Base-by-base conservation (phyloP, 2,329 filamentous ascomycete genomes). In the Ambrosiella xylebori region DNA sequence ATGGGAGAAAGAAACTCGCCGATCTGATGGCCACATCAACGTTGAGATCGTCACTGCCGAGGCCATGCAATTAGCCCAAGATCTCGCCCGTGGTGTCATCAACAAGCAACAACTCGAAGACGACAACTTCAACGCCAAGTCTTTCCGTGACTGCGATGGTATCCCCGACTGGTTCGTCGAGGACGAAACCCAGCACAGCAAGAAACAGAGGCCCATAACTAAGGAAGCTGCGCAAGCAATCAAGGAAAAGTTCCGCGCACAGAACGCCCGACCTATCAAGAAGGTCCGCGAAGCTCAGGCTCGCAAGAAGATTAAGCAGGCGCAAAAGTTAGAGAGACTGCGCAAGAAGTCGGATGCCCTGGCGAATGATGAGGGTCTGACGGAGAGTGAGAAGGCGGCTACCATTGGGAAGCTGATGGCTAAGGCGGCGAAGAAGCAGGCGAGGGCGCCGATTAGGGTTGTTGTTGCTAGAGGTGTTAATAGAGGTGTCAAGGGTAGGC, bases 1-100 rank as follows among this genome's bases (percentile, higher is more conserved):
- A 60, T 88, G 85, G 85, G 83, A 87, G 64, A 75, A 81, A 61
- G 78, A 82, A 56, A 80, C 79, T 61, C 76, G 78, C 56, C 76
- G 74, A 62, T 75, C 80, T 58, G 79, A 86, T 64, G 84, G 83
- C 59, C 79, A 76, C 65, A 72, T 77, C 45, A 90, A 96, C 67
- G 95, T 98, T 71, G 89, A 97, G 68, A 97, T 98, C 66, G 95
- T 97, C 66, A 98, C 93, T n/a, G 93, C 89, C 4, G 93, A 98
- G 74, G 93, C 94, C 63, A 98, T 98, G 93, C 94, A 91, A 0
- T 78, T 98, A 13, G 94, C 93, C 0, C 93, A 97, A 63, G 81
- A 88, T 66, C 83, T 98, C 60, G 93, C 90, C 2, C 88, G 85
- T 0, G 91, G 91, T 50, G 79, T 91, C 67, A 90, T 85, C 69